Conservation (phyloP, 768 basidiomycete species). For the Chalciporus pseudorubinellus region DNA sequence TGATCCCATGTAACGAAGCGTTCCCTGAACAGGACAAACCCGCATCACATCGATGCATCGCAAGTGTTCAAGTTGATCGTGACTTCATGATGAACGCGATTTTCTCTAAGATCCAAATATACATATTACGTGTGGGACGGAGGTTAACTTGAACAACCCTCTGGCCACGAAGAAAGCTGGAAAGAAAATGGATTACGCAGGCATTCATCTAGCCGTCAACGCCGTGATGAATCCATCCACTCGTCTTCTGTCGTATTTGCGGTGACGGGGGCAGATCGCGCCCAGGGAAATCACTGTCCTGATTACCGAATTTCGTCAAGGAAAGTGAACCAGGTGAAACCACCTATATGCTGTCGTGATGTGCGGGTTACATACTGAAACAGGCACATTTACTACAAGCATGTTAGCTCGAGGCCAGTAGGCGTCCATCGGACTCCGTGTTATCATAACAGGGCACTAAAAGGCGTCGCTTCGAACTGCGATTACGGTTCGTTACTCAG, state of each 20-base stretch:
- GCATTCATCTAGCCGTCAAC: neutral
- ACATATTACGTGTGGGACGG: slow-evolving; percentile 17
- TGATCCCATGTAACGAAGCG: neutral
- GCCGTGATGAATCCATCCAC: neutral
- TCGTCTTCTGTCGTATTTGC: neutral
- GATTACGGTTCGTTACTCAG: neutral
- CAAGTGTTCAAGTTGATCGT: neutral
- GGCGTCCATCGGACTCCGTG: neutral
- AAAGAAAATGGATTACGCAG: neutral
- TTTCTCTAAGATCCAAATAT: slow-evolving; percentile 2
- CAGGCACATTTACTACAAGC: neutral
- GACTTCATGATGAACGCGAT: neutral
- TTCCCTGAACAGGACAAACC: neutral
- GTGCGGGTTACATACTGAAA: neutral
- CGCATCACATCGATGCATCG: neutral
- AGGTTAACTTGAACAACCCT: neutral
- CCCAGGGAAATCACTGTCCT: neutral
- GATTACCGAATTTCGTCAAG: neutral
- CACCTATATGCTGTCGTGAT: neutral
- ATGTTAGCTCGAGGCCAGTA: neutral
- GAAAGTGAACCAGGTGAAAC: neutral
- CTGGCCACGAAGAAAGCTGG: neutral
- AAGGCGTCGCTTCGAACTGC: neutral
- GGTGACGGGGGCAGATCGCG: neutral
- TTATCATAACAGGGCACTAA: neutral